Percentiles rank a stretch among this genome's conserved stretches.
phyloP scores from a whole-genome alignment of 2,329 filamentous ascomycete genomes.

The Sclerotinia sclerotiorum region DNA sequence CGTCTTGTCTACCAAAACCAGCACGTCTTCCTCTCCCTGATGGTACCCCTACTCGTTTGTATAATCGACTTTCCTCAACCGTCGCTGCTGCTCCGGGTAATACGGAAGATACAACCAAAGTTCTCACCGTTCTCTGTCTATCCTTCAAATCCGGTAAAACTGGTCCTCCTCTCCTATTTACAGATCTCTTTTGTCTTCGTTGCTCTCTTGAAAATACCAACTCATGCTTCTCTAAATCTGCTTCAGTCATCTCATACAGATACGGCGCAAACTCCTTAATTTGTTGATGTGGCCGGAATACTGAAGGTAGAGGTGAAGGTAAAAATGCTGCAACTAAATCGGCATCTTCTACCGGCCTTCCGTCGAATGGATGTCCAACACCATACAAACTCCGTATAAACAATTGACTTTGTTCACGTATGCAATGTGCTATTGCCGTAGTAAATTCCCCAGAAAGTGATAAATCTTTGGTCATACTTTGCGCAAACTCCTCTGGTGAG shows the following conservation, averaged over 20 bases:
- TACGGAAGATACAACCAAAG: conserved; percentile 86
- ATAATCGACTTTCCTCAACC: conserved; percentile 82
- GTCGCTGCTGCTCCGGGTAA: conserved; percentile 80
- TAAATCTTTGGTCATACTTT: conserved; percentile 83
- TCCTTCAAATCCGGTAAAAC: conserved; percentile 96
- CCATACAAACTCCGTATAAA: conserved; percentile 94
- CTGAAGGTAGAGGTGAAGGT: conserved; percentile 74
- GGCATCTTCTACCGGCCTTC: conserved; percentile 85
- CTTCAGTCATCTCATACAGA: conserved; percentile 89
- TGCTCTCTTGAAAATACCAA: conserved; percentile 92
- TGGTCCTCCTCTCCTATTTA: conserved; percentile 89
- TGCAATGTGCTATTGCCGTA: conserved; percentile 95
- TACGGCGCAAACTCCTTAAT: conserved; percentile 94
- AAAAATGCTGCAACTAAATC: conserved; percentile 85
- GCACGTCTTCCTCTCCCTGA: conserved; percentile 57
- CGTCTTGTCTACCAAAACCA: conserved; percentile 46
- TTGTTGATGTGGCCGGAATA: conserved; percentile 87
- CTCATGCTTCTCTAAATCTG: conserved; percentile 86
- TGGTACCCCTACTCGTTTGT: conserved; percentile 69
- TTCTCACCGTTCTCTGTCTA: conserved; percentile 87
- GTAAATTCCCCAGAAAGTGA: conserved; percentile 93
- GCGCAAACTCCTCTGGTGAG: conserved; percentile 90
- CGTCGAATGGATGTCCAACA: conserved; percentile 91
- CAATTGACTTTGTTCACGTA: conserved; percentile 91
- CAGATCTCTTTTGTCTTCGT: conserved; percentile 88